phyloP scores from a whole-genome alignment of 1,284 basidiomycete genomes.

The Ceratobasidium sp. region DNA sequence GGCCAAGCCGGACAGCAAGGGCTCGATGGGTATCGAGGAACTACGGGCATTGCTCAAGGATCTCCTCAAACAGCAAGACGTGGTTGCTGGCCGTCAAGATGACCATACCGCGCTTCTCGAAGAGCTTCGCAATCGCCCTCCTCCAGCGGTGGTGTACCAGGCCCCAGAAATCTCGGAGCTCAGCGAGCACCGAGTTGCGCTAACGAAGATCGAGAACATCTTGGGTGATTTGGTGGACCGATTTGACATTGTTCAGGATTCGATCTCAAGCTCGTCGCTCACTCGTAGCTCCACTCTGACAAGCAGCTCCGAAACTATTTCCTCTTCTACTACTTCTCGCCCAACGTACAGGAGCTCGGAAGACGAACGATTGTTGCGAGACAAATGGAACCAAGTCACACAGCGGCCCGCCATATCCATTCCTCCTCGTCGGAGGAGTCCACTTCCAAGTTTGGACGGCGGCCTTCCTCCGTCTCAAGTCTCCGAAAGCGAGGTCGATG shows the following conservation, averaged over 20 bases:
- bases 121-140: conserved; percentile 27
- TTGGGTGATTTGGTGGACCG: conserved; percentile 40
- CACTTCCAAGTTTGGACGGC: conserved; percentile 21
- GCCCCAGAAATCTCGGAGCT: conserved; percentile 40
- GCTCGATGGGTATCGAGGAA: conserved; percentile 37
- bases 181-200: conserved; percentile 32
- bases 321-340: conserved; percentile 21
- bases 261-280: conserved; percentile 22
- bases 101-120: conserved; percentile 24
- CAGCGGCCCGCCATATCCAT: conserved; percentile 11
- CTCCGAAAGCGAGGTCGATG: conserved; percentile 22
- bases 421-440: conserved; percentile 29
- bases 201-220: conserved; percentile 41
- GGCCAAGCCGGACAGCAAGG: conserved; percentile 36
- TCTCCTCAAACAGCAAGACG: conserved; percentile 41
- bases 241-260: conserved; percentile 32
- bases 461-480: conserved; percentile 34
- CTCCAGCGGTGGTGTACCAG: conserved; percentile 40
- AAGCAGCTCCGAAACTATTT: conserved; percentile 25
- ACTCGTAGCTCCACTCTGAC: conserved; percentile 7
- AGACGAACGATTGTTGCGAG: conserved; percentile 17
- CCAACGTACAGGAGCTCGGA: conserved; percentile 25
- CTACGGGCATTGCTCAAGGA: conserved; percentile 19
- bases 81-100: conserved; percentile 28
- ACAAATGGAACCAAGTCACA: conserved; percentile 21